Conservation (phyloP, 345 rosid genomes). For the Sisymbrium irio region DNA sequence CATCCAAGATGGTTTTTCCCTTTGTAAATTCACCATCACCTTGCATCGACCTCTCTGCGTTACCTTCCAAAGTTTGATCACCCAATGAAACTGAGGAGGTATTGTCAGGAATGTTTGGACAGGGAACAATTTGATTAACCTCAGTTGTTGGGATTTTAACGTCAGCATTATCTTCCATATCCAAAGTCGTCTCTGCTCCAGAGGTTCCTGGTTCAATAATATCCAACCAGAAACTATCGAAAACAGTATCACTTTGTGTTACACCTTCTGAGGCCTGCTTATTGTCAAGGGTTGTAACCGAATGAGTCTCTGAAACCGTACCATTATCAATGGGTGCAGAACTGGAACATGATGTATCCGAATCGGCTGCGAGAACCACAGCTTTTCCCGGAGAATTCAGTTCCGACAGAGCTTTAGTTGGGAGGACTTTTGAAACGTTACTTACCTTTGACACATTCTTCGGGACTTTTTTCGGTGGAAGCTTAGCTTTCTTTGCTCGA, state of each 20-base stretch:
- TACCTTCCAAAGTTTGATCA: constrained; percentile 38
- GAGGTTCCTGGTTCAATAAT: constrained; percentile 29
- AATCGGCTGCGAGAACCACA: constrained; percentile 18
- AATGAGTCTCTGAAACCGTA: constrained; percentile 22
- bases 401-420: constrained; percentile 35
- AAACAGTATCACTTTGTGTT: constrained; percentile 15
- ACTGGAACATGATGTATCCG: constrained; percentile 18
- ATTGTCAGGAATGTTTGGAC: constrained; percentile 34
- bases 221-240: constrained; percentile 38
- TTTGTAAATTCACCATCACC: constrained; percentile 25
- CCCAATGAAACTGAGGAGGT: constrained; percentile 29
- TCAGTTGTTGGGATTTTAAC: constrained; percentile 19
- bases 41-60: constrained; percentile 25
- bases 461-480: constrained; percentile 58
- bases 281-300: constrained; percentile 10
- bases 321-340: constrained; percentile 15
- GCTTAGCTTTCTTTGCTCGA: constrained; percentile 68
- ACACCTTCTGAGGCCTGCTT: constrained; percentile 13
- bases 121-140: constrained; percentile 28
- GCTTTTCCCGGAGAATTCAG: constrained; percentile 20
- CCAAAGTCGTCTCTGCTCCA: constrained; percentile 15
- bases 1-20: constrained; percentile 41
- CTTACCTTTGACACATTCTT: constrained; percentile 45
- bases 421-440: constrained; percentile 41
- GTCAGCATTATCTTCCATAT: constrained; percentile 2